Base-by-base conservation (phyloP, 2,329 filamentous ascomycete species). In the Lachnellula suecica region DNA sequence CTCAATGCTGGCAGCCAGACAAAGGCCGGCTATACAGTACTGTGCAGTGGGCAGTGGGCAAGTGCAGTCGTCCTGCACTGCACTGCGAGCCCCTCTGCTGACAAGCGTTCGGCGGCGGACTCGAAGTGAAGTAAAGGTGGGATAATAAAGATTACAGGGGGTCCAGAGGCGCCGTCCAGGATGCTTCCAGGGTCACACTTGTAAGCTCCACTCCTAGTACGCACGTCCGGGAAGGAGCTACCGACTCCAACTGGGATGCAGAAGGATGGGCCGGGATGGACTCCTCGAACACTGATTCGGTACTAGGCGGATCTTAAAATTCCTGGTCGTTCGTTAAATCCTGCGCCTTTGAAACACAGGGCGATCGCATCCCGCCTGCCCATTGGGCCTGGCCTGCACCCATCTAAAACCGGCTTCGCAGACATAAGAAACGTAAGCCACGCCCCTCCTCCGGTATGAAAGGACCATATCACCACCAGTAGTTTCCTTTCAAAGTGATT, bases 381-480 rank as follows among this genome's bases (percentile, higher is more conserved):
- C 5, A 43, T 43, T 43, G 40, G 40, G 11, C 40, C 17, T 8
- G 40, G 22, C 22, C 22, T 25, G 13, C 40, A 25, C 19, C n/a
- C 17, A 19, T 27, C 24, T 37, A 22, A 31, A 38, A 42, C 34
- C 37, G 17, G 43, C 34, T 24, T 29, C n/a, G 29, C 41, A 10
- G 24, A 49, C 38, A 43, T 6, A 49, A 54, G 43, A 57, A 56
- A 56, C 45, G 51, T 54, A 49, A 58, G 58, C 54, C 45, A 52
- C 49, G 42, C 47, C 46, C 40, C 17, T 15, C 53, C n/a, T 61
- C 59, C 53, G 55, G 44, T 56, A 59, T 61, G 59, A 58, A 58
- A 53, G 53, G 55, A 59, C 49, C 59, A 52, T 17, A 51, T 56
- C 56, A 45, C 54, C 51, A 54, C 54, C 50, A 56, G 22, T 25